Evolutionary conservation across 83 land plant genomes (phyloP).

Genomic region (Picea abies): DNA sequence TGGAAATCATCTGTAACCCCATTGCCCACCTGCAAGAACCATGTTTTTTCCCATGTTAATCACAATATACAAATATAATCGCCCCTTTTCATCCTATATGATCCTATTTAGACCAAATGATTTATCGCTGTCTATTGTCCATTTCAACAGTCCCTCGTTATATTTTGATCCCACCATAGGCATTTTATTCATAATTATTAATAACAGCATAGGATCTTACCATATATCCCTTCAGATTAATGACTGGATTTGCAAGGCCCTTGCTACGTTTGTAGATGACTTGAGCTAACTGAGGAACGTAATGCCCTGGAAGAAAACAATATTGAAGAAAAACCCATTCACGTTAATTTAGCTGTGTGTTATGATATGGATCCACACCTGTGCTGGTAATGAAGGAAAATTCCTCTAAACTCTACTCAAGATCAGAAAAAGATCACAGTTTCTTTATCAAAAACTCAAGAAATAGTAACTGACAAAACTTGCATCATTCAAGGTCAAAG

Average conservation of each 20-base stretch:
- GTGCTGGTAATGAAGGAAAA: too few species aligned
- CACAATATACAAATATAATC: neutral
- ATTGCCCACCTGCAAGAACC: slow-evolving; percentile 54
- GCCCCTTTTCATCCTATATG: neutral
- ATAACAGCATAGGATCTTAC: slow-evolving; percentile 29
- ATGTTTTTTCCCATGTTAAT: neutral
- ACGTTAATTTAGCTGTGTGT: neutral
- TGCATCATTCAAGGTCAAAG: too few species aligned
- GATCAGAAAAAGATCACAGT: too few species aligned
- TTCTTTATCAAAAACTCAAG: too few species aligned
- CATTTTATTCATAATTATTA: neutral
- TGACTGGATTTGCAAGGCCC: slow-evolving; percentile 27
- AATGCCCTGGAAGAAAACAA: slow-evolving; percentile 43
- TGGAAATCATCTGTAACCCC: slow-evolving; percentile 49
- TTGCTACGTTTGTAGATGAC: slow-evolving; percentile 32
- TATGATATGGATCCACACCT: too few species aligned
- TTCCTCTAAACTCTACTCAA: too few species aligned
- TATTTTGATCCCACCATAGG: neutral
- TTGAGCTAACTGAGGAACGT: slow-evolving; percentile 61
- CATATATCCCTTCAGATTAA: slow-evolving; percentile 72
- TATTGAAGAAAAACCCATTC: slow-evolving; percentile 3
- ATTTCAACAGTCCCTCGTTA: neutral
- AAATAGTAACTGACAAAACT: too few species aligned
- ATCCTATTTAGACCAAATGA: too few species aligned
- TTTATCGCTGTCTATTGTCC: neutral